Conservation (phyloP, 441 rosid genomes). For the Omphalea diandra region DNA sequence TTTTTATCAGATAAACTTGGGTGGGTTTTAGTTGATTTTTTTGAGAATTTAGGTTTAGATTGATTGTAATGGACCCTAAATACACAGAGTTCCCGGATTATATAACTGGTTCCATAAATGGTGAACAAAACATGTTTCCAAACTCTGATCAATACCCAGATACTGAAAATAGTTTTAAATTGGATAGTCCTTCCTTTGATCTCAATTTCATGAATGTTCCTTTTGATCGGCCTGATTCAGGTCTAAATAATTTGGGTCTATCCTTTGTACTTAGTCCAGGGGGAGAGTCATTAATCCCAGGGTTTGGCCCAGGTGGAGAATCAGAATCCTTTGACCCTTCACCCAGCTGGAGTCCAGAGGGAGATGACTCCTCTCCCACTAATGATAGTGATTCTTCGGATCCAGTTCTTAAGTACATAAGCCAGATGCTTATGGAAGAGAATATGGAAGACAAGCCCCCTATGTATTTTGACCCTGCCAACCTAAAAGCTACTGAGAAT, state of each 20-base stretch:
- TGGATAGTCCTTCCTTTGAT: conserved; percentile 33
- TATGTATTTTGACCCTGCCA: conserved; percentile 62
- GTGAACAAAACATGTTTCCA: conserved; percentile 27
- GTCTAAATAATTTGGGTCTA: conserved; percentile 22
- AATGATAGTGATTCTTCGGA: conserved; percentile 46
- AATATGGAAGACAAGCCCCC: conserved; percentile 53
- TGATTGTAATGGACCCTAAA: conserved; percentile 47
- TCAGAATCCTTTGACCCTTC: conserved; percentile 21
- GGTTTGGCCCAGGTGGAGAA: conserved; percentile 20
- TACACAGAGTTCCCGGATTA: conserved; percentile 33
- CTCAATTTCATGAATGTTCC: conserved; percentile 25
- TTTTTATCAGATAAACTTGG: neutral
- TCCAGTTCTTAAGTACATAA: conserved; percentile 57
- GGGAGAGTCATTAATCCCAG: too few relatives aligned
- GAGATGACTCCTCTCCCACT: conserved; percentile 41
- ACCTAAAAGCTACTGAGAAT: conserved; percentile 58
- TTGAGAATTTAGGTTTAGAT: too few relatives aligned
- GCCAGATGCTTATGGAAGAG: conserved; percentile 82
- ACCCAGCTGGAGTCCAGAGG: conserved; percentile 28
- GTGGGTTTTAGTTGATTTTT: conserved; percentile 13
- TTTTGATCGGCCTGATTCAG: conserved; percentile 28
- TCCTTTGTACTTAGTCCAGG: conserved; percentile 25
- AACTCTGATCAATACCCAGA: conserved; percentile 26
- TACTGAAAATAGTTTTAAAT: conserved; percentile 29
- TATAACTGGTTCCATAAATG: conserved; percentile 25